Percentiles rank a stretch among this genome's conserved stretches.
Evolutionary conservation across 2,329 filamentous ascomycete species (phyloP).

Genomic region (Dothideomycetes sp.): DNA sequence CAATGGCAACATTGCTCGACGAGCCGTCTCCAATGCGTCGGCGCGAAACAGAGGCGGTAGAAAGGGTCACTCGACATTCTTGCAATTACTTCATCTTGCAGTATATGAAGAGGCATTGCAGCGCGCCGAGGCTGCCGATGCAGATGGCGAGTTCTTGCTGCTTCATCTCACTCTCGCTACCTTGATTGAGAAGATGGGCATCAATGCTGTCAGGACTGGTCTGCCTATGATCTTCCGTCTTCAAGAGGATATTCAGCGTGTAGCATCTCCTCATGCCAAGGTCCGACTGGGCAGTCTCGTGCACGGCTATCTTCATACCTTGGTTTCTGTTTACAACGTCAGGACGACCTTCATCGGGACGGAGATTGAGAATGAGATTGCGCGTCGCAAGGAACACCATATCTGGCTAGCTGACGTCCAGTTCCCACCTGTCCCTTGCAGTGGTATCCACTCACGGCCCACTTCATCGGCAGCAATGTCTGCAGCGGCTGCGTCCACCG

Average conservation of each 20-base stretch:
- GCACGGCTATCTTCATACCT: constrained; percentile 77
- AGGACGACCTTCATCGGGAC: constrained; percentile 41
- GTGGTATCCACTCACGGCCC: constrained; percentile 20
- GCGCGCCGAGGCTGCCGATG: constrained; percentile 44
- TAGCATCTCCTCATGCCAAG: constrained; percentile 57
- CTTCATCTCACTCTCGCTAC: constrained; percentile 67
- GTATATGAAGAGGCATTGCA: constrained; percentile 83
- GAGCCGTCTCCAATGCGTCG: constrained; percentile 59
- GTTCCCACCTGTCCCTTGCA: constrained; percentile 56
- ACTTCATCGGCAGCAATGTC: constrained; percentile 18
- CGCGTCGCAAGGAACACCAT: constrained; percentile 58
- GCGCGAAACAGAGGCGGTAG: constrained; percentile 45
- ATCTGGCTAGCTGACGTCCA: constrained; percentile 71
- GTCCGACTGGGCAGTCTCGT: constrained; percentile 74
- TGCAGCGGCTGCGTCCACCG: constrained; percentile 33
- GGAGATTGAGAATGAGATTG: constrained; percentile 65
- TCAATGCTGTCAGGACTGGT: constrained; percentile 69
- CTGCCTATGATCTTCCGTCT: constrained; percentile 82
- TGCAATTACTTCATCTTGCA: constrained; percentile 72
- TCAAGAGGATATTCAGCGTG: constrained; percentile 68
- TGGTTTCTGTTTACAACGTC: constrained; percentile 43
- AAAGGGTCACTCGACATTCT: constrained; percentile 55
- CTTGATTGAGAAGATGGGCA: constrained; percentile 64
- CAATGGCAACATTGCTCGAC: constrained; percentile 35
- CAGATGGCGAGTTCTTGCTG: constrained; percentile 63